Base-by-base conservation (phyloP, 1,284 basidiomycete species). In the Ganoderma lingzhi region DNA sequence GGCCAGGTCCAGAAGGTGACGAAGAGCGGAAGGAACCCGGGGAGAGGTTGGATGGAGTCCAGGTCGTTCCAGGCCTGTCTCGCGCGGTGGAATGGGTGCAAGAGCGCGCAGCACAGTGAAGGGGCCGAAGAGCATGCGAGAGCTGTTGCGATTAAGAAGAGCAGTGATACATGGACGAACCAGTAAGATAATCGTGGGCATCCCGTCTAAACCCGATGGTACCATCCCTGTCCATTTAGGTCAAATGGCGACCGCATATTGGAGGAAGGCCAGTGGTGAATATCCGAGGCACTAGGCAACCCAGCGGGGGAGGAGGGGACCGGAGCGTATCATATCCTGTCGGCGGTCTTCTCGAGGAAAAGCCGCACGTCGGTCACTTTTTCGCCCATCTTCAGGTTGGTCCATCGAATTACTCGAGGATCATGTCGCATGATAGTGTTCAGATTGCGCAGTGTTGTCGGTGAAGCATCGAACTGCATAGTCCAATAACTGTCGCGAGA, bases 381-480 rank as follows among this genome's bases (percentile, higher is more conserved):
- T 68, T 93, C 90, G 23, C 92, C 95, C 62, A 95, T 83, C 78
- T 94, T 96, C 67, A 96, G 82, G 62, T 92, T 88, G 14, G 93
- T 95, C 88, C 92, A 94, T 32, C 94, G 88, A 70, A 96, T 84
- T 55, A 96, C 93, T 53, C 93, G 87, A 23, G 94, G 94, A 76
- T 96, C 95, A 65, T 85, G 86, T 17, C 90, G 88, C 80, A 96
- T 86, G 65, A 92, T 85, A 32, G 83, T 82, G 74, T 89, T 88
- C 51, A 96, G 84, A 5, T 86, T 83, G 30, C 85, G 83, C 68
- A 96, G 85, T 0, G 89, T 89, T 62, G 84, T 83, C 9, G 95
- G 94, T 9, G 93, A 93, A 3, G 93, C 89, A 83, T 96, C 95
- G 78, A 96, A 96, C 78, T 96, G 88, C 84, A 96, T 88, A 17